Evolutionary conservation across 2,329 filamentous ascomycete genomes (phyloP), one percentile per base, ranked within the genome.

Genomic region (Neonectria neomacrospora): DNA sequence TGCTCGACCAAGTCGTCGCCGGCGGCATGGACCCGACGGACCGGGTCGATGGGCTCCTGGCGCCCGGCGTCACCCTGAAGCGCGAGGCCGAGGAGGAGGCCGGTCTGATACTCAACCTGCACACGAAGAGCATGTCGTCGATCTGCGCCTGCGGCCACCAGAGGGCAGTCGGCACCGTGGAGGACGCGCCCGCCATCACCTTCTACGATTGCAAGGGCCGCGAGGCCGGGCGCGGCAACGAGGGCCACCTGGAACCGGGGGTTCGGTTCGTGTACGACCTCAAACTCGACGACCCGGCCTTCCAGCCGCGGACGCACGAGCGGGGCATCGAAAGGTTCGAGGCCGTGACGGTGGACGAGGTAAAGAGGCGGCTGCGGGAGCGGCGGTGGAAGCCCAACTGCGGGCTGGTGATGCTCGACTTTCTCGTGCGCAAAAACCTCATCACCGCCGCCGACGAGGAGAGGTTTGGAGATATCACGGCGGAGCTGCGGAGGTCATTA

Each of bases 341-440:
- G 23, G 45, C 72, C 14, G 71, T 73, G 48, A 58, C 70, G 2
- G 67, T 78, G 11, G 68, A 74, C 2, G 67, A 78, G 22, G 73
- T 80, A 34, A 75, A 73, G 68, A 44, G 58, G 22, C 67, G 70
- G 23, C 66, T 79, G 48, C 63, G 66, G 18, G 58, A 57, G 5
- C 55, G 65, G 9, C 57, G 58, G 28, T 80, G 78, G 78, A 80
- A 80, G 68, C 77, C 78, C n/a, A 79, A 79, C 54, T 78, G 76
- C 50, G 78, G 72, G n/a, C 65, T 80, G 6, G 77, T 78, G n/a
- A 79, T 79, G 74, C 66, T 80, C 23, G 76, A 79, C 47, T 80
- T 79, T 53, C 60, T 80, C 41, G 59, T 76, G 12, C 74, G 76
- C 18, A 74, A 74, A 58, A 68, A 71, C 5, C 70, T 73, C 34